Conservation (phyloP, 495 filamentous ascomycete genomes). For the Chaetomium tenue region DNA sequence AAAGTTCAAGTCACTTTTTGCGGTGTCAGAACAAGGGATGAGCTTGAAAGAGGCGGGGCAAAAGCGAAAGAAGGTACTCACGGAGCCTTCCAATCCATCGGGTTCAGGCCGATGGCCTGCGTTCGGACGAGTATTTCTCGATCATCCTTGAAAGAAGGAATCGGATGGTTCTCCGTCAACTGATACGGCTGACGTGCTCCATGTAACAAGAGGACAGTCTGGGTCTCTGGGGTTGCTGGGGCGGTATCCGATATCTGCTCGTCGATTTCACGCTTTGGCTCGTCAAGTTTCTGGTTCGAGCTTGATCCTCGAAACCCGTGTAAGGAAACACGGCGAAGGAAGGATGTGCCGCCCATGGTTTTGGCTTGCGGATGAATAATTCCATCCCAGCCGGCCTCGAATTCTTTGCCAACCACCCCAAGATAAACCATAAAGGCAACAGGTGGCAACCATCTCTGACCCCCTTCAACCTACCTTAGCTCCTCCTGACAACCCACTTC, state of each 20-base stretch:
- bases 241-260: not conserved
- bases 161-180: constrained; percentile 45
- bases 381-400: not conserved
- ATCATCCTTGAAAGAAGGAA: constrained; percentile 43
- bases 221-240: constrained; percentile 29
- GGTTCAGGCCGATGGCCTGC: constrained; percentile 64
- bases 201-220: constrained; percentile 48
- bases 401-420: not conserved
- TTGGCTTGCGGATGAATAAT: not conserved
- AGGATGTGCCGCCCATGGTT: constrained; percentile 20
- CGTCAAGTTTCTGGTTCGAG: constrained; percentile 8
- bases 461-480: not conserved
- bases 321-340: constrained; percentile 29
- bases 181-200: constrained; percentile 45
- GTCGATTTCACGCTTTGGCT: not conserved
- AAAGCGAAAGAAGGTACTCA: constrained; percentile 42
- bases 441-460: not conserved
- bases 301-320: constrained; percentile 18
- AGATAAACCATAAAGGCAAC: constrained; percentile 12
- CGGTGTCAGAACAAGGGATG: not conserved
- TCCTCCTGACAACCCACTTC: constrained; percentile 6
- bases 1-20: constrained; percentile 61
- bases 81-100: constrained; percentile 73
- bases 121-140: constrained; percentile 58
- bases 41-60: not conserved